A percentile compares a stretch with the other conserved stretches of the same genome.
phyloP scores from a whole-genome alignment of 2,329 filamentous ascomycete genomes.

The Lecanicillium sp. region DNA sequence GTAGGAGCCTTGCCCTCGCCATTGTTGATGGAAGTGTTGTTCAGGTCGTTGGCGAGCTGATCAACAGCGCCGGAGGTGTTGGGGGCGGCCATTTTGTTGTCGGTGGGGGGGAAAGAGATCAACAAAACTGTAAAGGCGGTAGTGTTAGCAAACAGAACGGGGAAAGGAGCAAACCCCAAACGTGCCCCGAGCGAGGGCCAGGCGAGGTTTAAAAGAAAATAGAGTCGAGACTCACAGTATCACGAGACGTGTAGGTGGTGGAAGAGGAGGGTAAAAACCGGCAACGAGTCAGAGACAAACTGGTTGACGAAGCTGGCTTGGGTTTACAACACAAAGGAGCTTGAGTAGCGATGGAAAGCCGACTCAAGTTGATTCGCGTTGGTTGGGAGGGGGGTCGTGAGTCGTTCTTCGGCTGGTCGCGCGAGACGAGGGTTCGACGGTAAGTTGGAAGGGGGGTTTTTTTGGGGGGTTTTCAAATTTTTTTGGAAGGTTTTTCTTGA shows the following conservation, averaged over 20 bases:
- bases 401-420: constrained; percentile 6
- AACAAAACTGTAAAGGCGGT: constrained; percentile 12
- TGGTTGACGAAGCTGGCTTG: constrained; percentile 18
- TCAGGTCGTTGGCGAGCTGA: constrained; percentile 73
- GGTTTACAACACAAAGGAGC: constrained; percentile 19
- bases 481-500: constrained; percentile 49
- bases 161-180: no score
- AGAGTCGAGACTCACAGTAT: constrained; percentile 1
- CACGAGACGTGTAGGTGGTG: neutral
- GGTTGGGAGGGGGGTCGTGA: constrained; percentile 10
- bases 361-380: constrained; percentile 16
- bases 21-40: constrained; percentile 61
- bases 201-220: constrained; percentile 5
- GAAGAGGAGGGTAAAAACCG: constrained; percentile 15
- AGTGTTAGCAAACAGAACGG: constrained; percentile 10
- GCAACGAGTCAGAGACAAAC: constrained; percentile 10
- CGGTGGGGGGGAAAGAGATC: constrained; percentile 9
- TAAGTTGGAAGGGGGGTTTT: constrained; percentile 45
- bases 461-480: constrained; percentile 51
- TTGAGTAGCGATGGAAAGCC: constrained; percentile 15
- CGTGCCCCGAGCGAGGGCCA: neutral
- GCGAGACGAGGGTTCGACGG: constrained; percentile 19
- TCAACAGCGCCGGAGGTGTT: constrained; percentile 57
- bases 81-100: constrained; percentile 52
- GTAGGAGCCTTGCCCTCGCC: constrained; percentile 59